phyloP scores from a whole-genome alignment of 2,329 filamentous ascomycete genomes.

The Sporothrix variecibatus region DNA sequence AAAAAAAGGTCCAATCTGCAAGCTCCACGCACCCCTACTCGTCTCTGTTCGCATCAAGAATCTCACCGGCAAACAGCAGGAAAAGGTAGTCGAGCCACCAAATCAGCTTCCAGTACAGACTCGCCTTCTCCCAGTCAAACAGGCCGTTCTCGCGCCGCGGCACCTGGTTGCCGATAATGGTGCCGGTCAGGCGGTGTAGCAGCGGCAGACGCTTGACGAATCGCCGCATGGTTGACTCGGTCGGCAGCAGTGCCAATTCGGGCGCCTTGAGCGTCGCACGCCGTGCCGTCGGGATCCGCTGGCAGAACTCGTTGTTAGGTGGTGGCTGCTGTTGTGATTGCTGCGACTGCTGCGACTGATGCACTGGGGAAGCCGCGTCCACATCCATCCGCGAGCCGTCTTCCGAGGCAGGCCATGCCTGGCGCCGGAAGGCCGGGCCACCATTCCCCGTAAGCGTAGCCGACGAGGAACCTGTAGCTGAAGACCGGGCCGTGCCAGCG shows the following conservation, averaged over 20 bases:
- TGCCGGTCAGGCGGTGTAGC: conserved; percentile 70
- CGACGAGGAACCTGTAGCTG: conserved; percentile 18
- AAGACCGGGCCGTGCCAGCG: background rate
- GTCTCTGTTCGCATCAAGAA: conserved; percentile 60
- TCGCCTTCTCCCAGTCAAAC: conserved; percentile 73
- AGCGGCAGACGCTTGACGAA: conserved; percentile 67
- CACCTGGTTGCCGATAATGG: conserved; percentile 74
- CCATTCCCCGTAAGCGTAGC: conserved; percentile 29
- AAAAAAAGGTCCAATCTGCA: background rate
- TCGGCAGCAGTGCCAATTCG: conserved; percentile 69
- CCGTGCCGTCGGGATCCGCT: conserved; percentile 67
- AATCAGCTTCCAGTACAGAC: conserved; percentile 67
- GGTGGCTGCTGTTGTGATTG: background rate
- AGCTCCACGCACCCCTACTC: conserved; percentile 39
- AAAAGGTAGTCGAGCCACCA: conserved; percentile 64
- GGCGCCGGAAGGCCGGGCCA: background rate
- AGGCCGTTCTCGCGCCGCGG: conserved; percentile 71
- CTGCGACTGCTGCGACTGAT: conserved; percentile 20
- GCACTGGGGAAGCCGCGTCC: conserved; percentile 19
- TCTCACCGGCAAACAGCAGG: conserved; percentile 60
- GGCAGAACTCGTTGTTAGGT: conserved; percentile 52
- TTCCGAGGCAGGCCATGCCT: conserved; percentile 3
- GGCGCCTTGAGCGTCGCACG: conserved; percentile 66
- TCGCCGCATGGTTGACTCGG: conserved; percentile 65
- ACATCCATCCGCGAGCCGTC: background rate